Evolutionary conservation across 2,329 filamentous ascomycete species (phyloP), one percentile per base, ranked within the genome.

Genomic region (Apiospora saccharicola): DNA sequence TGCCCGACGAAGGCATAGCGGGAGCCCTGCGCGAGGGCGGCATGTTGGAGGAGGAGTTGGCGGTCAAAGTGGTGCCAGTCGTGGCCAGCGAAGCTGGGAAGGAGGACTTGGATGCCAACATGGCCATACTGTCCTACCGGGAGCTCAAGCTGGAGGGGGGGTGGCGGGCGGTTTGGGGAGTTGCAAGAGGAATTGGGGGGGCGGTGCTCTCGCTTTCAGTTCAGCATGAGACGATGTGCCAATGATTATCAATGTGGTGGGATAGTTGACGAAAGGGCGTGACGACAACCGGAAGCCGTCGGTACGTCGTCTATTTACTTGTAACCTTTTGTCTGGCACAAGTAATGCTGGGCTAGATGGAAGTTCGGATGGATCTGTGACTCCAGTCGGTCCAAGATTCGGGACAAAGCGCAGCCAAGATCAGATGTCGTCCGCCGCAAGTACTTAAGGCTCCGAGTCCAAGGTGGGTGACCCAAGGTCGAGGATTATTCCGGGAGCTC

Each of bases 101-200:
- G 61, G 92, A 87, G 77, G 92, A 86, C 81, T 95, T 94, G 73
- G 93, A 90, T 76, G 93, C 93, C 79, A 95, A 85, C 90, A 95
- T 93, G 78, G 93, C 91, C 93, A 95, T 94, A 72, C 75, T 81
- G 72, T 41, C 57, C 57, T 64, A 64, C 57, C 57, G 41, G 57
- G 71, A 74, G 68, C 41, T 64, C 34, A 26, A 24, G 67, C 49
- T 61, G 46, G 24, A 49, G 70, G 47, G 44, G 44, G 37, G 16
- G 30, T 37, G 67, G 43, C 24, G 47, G 67, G 26, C 24, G 68
- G 46, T 16, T 46, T 70, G 46, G 46, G 46, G 43, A 67, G 49
- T 61, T 61, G 41, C 41, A 57, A 37, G 61, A 73, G 22, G 64
- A 49, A 69, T 57, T 68, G 67, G 70, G 34, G 71, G 57, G 70